Conservation (phyloP, 2,329 filamentous ascomycete species). For the Fusarium clavum region DNA sequence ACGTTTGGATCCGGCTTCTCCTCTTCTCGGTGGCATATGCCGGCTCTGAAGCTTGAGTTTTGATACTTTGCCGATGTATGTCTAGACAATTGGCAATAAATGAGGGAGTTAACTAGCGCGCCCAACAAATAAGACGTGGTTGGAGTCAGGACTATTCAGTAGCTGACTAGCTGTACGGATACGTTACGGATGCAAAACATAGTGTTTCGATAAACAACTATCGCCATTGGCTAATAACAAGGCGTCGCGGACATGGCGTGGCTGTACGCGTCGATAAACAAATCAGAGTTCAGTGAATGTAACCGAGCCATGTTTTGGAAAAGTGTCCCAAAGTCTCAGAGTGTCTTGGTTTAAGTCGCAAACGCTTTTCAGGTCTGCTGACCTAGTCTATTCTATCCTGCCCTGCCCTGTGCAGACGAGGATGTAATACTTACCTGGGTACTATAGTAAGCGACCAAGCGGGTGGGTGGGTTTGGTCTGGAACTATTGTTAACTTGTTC, state of each 20-base stretch:
- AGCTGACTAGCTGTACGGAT: background rate
- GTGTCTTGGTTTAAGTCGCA: conserved; percentile 26
- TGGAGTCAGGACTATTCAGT: conserved; percentile 21
- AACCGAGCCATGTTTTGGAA: conserved; percentile 23
- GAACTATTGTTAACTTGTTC: conserved; percentile 19
- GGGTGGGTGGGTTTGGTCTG: conserved; percentile 11
- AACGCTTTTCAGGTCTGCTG: background rate
- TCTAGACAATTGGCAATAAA: conserved; percentile 1
- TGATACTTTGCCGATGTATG: conserved; percentile 12
- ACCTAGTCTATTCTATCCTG: background rate
- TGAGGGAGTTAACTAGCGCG: conserved; percentile 16
- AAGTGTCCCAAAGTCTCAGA: conserved; percentile 16
- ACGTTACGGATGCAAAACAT: background rate
- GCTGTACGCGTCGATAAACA: conserved; percentile 33
- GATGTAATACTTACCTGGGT: background rate
- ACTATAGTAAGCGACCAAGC: background rate
- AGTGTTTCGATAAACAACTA: conserved; percentile 6
- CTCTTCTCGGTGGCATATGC: conserved; percentile 17
- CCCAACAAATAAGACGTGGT: conserved; percentile 22
- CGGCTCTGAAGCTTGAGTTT: conserved; percentile 14
- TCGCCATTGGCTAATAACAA: background rate
- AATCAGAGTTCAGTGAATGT: conserved; percentile 29
- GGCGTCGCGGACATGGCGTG: conserved; percentile 21
- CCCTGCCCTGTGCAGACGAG: background rate
- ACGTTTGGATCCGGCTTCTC: conserved; percentile 17